Conservation (phyloP, 768 basidiomycete genomes). For the Boletellus sp. region DNA sequence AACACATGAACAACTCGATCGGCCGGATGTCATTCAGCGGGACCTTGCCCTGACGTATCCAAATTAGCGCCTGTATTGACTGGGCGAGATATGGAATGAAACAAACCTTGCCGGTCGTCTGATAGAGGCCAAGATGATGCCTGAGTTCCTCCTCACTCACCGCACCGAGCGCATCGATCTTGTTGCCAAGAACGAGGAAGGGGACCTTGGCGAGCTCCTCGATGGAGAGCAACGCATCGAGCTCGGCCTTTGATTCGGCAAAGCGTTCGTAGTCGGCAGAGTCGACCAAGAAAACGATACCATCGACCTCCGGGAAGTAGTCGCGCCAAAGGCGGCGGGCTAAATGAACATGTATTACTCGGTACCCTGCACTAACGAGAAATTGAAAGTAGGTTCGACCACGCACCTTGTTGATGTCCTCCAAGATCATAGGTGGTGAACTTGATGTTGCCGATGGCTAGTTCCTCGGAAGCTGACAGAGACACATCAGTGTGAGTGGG, state of each 20-base stretch:
- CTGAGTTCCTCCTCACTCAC: slow-evolving; percentile 97
- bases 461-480: slow-evolving; percentile 86
- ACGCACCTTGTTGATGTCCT: slow-evolving; percentile 90
- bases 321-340: slow-evolving; percentile 99
- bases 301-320: slow-evolving; percentile 99
- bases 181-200: slow-evolving; percentile 98
- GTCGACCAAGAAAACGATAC: slow-evolving; percentile 97
- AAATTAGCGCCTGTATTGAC: slow-evolving; percentile 4
- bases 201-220: slow-evolving; percentile 95
- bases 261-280: slow-evolving; percentile 96
- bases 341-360: slow-evolving; percentile 18
- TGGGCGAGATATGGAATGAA: background rate
- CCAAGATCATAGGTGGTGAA: slow-evolving; percentile 99
- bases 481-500: slow-evolving; percentile 6
- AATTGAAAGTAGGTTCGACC: background rate
- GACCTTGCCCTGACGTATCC: slow-evolving; percentile 76
- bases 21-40: slow-evolving; percentile 95
- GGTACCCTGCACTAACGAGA: background rate
- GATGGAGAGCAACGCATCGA: slow-evolving; percentile 92
- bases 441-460: slow-evolving; percentile 98
- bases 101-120: slow-evolving; percentile 97
- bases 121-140: slow-evolving; percentile 91
- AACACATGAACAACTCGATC: slow-evolving; percentile 99
- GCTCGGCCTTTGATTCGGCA: slow-evolving; percentile 93
- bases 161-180: slow-evolving; percentile 98